Base-by-base conservation (phyloP, 768 basidiomycete genomes). In the Suillus paluster region DNA sequence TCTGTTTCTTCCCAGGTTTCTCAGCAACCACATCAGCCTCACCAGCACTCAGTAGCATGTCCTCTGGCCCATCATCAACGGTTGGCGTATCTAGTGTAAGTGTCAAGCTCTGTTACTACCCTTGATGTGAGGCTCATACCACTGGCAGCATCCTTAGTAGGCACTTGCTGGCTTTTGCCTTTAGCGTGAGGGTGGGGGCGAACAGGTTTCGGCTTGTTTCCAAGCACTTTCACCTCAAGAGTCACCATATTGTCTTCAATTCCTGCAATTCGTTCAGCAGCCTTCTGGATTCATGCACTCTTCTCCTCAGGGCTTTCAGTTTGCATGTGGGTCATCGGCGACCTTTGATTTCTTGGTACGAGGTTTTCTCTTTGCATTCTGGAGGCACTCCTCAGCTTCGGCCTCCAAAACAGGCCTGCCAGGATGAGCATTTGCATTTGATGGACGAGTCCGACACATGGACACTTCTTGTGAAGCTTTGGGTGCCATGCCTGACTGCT, bases 371-470 rank as follows among this genome's bases (percentile, higher is more conserved):
- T 44, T 45, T 3, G 46, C 41, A 17, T 58, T 46, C 36, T 56
- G 58, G 30, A 60, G 54, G 21, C 15, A n/a, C 30, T 63, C 49
- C 52, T 65, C 58, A n/a, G 62, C 54, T 15, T 21, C 54, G n/a
- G 61, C 61, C 21, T 58, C 15, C 11, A 59, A 34, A 38, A 62
- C 23, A 39, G 59, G 56, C 4, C 48, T 12, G 7, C 58, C 61
- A n/a, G 64, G 64, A 21, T 54, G 61, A 10, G 39, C 33, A 19
- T 41, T 54, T 4, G 38, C 46, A 39, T 65, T 65, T 21, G 41
- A 23, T 6, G 46, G 19, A 15, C 48, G 27, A 17, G 54, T 60
- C 30, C 21, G 58, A 23, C 3, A n/a, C 11, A 5, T 27, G 48
- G 53, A 56, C 15, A 33, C 41, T 23, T 39, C 10, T 30, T 30